phyloP scores from a whole-genome alignment of 441 rosid species.

The Populus hybrid region DNA sequence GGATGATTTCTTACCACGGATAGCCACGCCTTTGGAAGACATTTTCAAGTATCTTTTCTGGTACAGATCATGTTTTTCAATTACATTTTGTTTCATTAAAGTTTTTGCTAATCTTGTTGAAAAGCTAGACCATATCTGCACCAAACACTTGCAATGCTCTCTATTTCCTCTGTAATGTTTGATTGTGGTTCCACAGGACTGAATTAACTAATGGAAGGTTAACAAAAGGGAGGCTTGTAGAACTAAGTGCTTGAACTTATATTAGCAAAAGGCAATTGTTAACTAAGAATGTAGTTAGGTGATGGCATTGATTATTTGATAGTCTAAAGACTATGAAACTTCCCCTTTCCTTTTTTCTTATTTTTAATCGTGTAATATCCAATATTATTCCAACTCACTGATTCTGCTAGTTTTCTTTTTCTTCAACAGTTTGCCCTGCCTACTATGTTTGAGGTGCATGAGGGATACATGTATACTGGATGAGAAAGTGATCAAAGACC shows the following conservation, averaged over 20 bases:
- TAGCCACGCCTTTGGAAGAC: slow-evolving; percentile 92
- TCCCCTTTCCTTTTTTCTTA: not conserved
- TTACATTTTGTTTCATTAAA: slow-evolving; percentile 10
- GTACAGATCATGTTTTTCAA: slow-evolving; percentile 29
- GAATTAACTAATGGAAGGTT: not conserved
- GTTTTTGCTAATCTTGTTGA: not conserved
- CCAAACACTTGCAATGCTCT: not conserved
- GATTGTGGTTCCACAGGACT: not conserved
- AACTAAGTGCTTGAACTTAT: not conserved
- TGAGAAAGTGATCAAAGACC: slow-evolving; percentile 81
- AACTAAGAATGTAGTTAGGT: not conserved
- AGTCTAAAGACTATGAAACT: not conserved
- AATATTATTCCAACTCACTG: not conserved
- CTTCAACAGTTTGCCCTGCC: slow-evolving; percentile 72
- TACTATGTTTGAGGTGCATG: slow-evolving; percentile 80
- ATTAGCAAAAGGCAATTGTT: no score
- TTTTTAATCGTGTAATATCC: not conserved
- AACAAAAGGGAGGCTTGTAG: not conserved
- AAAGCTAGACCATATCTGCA: not conserved
- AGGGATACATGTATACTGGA: slow-evolving; percentile 86
- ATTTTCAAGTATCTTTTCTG: slow-evolving; percentile 97
- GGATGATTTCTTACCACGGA: slow-evolving; percentile 95
- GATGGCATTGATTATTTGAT: not conserved
- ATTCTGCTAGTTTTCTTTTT: slow-evolving; percentile 11
- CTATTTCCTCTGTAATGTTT: not conserved